phyloP scores from a whole-genome alignment of 176 grass and related monocot species.

The Coix lacrymajobi region DNA sequence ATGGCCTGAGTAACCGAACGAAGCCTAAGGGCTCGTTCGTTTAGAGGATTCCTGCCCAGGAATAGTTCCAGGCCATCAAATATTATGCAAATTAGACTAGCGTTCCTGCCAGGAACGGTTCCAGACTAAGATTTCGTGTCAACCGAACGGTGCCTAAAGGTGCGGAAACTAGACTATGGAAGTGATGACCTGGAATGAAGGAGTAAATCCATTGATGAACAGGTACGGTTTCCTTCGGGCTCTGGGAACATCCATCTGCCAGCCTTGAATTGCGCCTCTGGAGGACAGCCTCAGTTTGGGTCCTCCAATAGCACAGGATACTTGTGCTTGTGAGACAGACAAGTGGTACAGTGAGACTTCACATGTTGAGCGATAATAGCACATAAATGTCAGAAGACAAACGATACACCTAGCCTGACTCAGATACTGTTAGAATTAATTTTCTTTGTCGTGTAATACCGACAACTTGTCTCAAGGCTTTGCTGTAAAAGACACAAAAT shows the following conservation, averaged over 20 bases:
- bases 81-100: too few relatives aligned
- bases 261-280: neutral
- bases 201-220: neutral
- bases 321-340: neutral
- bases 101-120: too few relatives aligned
- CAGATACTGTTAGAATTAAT: neutral
- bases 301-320: neutral
- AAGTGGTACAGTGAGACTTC: conserved; percentile 4
- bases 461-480: neutral
- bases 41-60: too few relatives aligned
- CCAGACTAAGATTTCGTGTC: too few relatives aligned
- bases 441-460: neutral
- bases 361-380: neutral
- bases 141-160: too few relatives aligned
- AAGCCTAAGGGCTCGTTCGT: too few relatives aligned
- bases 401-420: neutral
- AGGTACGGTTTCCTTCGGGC: neutral
- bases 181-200: neutral
- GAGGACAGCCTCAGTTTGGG: neutral
- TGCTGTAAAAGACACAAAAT: neutral
- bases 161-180: neutral
- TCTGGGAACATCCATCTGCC: neutral
- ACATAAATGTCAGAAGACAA: neutral
- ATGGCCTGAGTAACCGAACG: too few relatives aligned
- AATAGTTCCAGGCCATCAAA: too few relatives aligned